A percentile compares a stretch with the other conserved stretches of the same genome.
Evolutionary conservation across 805 yeast genomes (phyloP).

Genomic region (Sugiyamaella floridensis): DNA sequence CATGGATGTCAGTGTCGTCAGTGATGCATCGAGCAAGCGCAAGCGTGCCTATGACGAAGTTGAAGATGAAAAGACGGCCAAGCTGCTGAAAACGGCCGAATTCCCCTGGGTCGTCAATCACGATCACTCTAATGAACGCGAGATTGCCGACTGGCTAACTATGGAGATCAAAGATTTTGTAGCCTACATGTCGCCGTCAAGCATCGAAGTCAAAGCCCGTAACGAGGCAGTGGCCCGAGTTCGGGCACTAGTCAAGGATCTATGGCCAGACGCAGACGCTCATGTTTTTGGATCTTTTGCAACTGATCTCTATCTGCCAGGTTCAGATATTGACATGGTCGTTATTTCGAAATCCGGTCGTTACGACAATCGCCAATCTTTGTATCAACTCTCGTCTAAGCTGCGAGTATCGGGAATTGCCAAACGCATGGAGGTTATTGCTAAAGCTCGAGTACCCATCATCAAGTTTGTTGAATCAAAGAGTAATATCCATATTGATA

Average conservation of each 20-base stretch:
- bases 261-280: constrained; percentile 76
- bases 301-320: constrained; percentile 86
- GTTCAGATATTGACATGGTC: constrained; percentile 94
- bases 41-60: not conserved
- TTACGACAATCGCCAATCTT: constrained; percentile 49
- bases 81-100: constrained; percentile 18
- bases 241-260: constrained; percentile 41
- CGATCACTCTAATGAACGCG: constrained; percentile 69
- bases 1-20: not conserved
- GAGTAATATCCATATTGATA: constrained; percentile 71
- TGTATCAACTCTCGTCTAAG: constrained; percentile 67
- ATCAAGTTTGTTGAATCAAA: constrained; percentile 77
- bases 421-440: constrained; percentile 70
- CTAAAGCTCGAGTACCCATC: constrained; percentile 89
- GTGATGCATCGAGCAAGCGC: not conserved
- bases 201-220: constrained; percentile 60
- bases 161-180: constrained; percentile 80
- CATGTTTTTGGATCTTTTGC: constrained; percentile 93
- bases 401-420: constrained; percentile 59
- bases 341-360: constrained; percentile 56
- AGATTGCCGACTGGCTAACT: constrained; percentile 80
- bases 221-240: constrained; percentile 57
- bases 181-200: constrained; percentile 77
- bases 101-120: constrained; percentile 75
- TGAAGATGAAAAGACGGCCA: not conserved